Percentiles rank a stretch among this genome's conserved stretches.
Evolutionary conservation across 2,329 filamentous ascomycete genomes (phyloP).

Genomic region (Fusarium caatingaense): DNA sequence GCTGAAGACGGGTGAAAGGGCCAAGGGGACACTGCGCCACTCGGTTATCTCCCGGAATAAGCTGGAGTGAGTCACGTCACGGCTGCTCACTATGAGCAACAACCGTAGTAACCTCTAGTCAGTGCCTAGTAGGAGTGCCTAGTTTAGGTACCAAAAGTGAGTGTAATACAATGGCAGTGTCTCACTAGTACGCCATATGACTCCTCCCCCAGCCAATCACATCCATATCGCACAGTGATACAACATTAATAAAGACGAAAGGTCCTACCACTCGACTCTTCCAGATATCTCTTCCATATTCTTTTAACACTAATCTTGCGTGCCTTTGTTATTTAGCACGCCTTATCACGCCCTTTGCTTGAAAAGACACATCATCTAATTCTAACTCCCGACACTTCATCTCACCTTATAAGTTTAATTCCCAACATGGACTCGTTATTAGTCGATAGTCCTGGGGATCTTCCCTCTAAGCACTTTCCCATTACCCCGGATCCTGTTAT

Average conservation of each 20-base stretch:
- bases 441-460: constrained; percentile 38
- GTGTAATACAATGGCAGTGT: constrained; percentile 5
- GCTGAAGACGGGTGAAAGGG: neutral
- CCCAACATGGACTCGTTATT: constrained; percentile 40
- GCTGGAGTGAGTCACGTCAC: constrained; percentile 37
- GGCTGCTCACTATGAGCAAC: neutral
- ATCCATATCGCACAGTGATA: constrained; percentile 39
- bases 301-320: constrained; percentile 3
- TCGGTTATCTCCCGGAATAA: constrained; percentile 31
- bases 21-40: constrained; percentile 26
- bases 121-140: neutral
- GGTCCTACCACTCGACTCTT: constrained; percentile 25
- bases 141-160: constrained; percentile 16
- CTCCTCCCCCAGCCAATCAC: constrained; percentile 42
- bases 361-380: constrained; percentile 20
- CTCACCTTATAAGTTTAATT: constrained; percentile 19
- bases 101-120: neutral
- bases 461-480: constrained; percentile 41
- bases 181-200: constrained; percentile 42
- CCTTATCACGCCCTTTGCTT: constrained; percentile 12
- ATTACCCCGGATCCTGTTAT: constrained; percentile 5
- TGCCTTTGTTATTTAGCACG: constrained; percentile 42
- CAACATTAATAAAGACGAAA: constrained; percentile 34
- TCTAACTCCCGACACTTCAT: neutral
- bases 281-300: constrained; percentile 41